Base-by-base conservation (phyloP, 192 early-diverging fungal species). In the Rhizophagus clarus region DNA sequence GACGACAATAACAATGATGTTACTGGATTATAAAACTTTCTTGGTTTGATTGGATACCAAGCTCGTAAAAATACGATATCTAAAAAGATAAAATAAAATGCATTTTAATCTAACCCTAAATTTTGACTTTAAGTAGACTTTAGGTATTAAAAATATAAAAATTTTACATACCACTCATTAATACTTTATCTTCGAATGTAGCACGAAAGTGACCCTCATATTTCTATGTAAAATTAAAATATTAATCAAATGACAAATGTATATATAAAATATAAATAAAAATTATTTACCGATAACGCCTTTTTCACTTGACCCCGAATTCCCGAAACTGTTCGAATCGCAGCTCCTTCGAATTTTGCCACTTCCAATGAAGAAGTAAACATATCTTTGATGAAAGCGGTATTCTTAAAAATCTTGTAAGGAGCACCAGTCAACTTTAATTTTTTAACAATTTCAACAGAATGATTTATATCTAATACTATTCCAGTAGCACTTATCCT, bases 221-320 rank as follows among this genome's bases (percentile, higher is more conserved):
- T 83, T 93, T 96, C 84, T 94, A 85, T 14, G 77, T 37, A 14
- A 14, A 22, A 49, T 14, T 4, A 72, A 72, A 37, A 26, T 49
- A 5, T 26, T 73, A 60, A 75, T 8, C 7, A 69, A 10, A 72
- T 24, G 26, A 62, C 34, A 20, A 74, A 64, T 45, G 73, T 32
- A 49, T 12, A 40, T 12, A n/a, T n/a, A n/a, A 60, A 66, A 45
- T 70, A 60, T 28, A 6, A 17, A 45, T 3, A 4, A 2, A n/a
- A 68, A 26, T 47, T 42, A 84, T 81, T 76, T 86, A 91, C 90
- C 34, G 89, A 79, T 11, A 96, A 79, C 7, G 90, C 88, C 88
- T 99, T 98, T 86, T 99, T 98, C 74, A 99, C 94, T 84, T 99
- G 98, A 67, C 98, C 98, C 74, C 98, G 91, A 82, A 99, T 96